phyloP scores from a whole-genome alignment of 768 basidiomycete genomes.

The Leucosporidium creatinivorum region DNA sequence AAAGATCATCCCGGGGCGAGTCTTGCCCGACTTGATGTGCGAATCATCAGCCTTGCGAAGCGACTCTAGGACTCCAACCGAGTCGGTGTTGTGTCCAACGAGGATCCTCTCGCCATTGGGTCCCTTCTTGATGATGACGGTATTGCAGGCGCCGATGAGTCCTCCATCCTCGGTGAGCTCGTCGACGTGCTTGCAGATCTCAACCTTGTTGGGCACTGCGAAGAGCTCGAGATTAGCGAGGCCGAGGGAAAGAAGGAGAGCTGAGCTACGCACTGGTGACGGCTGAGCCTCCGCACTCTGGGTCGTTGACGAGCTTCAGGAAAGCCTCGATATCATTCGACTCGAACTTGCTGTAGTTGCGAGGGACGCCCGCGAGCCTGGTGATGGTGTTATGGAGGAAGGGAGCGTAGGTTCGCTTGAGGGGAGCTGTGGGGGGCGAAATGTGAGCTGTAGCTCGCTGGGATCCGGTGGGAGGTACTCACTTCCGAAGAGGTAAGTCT shows the following conservation, averaged over 20 bases:
- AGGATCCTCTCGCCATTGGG: constrained; percentile 28
- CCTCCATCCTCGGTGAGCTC: constrained; percentile 32
- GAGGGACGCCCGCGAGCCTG: constrained; percentile 29
- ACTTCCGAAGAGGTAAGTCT: constrained; percentile 1
- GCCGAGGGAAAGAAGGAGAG: too few relatives aligned
- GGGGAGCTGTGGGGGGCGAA: neutral
- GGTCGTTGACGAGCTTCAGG: constrained; percentile 24
- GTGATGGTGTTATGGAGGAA: constrained; percentile 39
- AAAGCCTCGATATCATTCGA: constrained; percentile 29
- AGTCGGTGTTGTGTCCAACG: constrained; percentile 37
- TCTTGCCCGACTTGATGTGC: constrained; percentile 26
- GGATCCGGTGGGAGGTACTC: neutral
- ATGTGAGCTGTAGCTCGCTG: neutral
- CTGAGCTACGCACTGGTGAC: constrained; percentile 32
- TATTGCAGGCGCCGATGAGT: constrained; percentile 37
- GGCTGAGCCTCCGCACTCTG: constrained; percentile 34
- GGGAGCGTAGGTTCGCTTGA: constrained; percentile 23
- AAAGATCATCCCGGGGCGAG: constrained; percentile 29
- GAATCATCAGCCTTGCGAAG: constrained; percentile 23
- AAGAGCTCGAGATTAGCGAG: neutral
- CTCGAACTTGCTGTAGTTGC: constrained; percentile 33
- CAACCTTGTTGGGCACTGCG: constrained; percentile 34
- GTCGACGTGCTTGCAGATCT: constrained; percentile 30
- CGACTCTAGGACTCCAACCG: constrained; percentile 26
- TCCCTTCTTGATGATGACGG: constrained; percentile 24